Conservation (phyloP, 78 protist genomes). For the Mastigamoeba balamuthi region DNA sequence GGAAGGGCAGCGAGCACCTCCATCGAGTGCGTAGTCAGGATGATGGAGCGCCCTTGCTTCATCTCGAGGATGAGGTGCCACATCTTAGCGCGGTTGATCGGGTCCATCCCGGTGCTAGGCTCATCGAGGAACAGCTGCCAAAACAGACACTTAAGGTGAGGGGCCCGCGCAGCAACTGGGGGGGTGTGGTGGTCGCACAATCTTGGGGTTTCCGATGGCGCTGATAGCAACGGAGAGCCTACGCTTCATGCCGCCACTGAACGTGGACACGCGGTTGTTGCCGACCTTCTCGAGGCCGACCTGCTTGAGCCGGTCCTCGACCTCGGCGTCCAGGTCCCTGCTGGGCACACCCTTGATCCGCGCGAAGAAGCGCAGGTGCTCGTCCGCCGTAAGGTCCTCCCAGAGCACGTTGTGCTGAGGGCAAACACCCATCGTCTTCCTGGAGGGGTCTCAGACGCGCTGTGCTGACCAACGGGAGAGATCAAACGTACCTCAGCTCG, state of each 20-base stretch:
- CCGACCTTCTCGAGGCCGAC: slow-evolving; percentile 1
- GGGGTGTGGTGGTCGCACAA: slow-evolving; percentile 26
- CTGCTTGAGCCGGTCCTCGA: not conserved
- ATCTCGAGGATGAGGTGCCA: slow-evolving; percentile 29
- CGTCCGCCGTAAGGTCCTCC: slow-evolving; percentile 52
- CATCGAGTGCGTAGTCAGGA: slow-evolving; percentile 79
- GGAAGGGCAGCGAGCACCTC: not conserved
- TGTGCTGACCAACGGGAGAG: too few relatives aligned
- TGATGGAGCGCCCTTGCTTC: not conserved
- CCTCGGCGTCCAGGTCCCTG: not conserved
- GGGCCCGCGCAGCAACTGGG: not conserved
- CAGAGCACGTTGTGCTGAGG: slow-evolving; percentile 80
- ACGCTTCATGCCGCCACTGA: slow-evolving; percentile 85
- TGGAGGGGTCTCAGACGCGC: too few relatives aligned
- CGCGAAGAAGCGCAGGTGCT: slow-evolving; percentile 66
- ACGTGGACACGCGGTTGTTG: not conserved
- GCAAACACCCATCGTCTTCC: slow-evolving; percentile 70
- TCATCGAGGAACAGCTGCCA: slow-evolving; percentile 30
- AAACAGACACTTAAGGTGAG: not conserved
- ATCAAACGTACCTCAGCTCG: too few relatives aligned
- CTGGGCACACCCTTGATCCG: slow-evolving; percentile 36
- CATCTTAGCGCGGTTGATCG: slow-evolving; percentile 19
- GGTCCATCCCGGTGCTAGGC: slow-evolving; percentile 76
- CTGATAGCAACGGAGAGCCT: slow-evolving; percentile 65
- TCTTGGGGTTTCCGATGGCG: slow-evolving; percentile 50